Percentiles rank a stretch among this genome's conserved stretches.
Evolutionary conservation across 345 rosid genomes (phyloP).

Genomic region (Punica granatum): DNA sequence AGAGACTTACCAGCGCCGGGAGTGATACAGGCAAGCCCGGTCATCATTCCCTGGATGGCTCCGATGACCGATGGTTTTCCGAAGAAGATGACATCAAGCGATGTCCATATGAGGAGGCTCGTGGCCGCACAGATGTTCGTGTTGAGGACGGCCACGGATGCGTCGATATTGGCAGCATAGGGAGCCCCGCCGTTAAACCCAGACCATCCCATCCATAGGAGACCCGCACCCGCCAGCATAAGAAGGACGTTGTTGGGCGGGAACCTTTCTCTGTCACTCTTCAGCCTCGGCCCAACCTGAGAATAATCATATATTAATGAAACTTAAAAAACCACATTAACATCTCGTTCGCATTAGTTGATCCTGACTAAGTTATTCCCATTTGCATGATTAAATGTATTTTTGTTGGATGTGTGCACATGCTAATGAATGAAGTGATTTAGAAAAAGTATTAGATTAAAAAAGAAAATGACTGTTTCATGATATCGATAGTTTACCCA

Average conservation of each 20-base stretch:
- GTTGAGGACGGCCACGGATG: constrained; percentile 71
- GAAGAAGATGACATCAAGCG: constrained; percentile 73
- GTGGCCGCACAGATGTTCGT: constrained; percentile 86
- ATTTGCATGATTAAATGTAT: background rate
- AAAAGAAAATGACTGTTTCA: background rate
- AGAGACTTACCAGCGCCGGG: constrained; percentile 73
- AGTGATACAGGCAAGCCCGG: constrained; percentile 80
- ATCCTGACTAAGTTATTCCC: too few relatives aligned
- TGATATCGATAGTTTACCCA: constrained; percentile 32
- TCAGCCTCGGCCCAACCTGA: constrained; percentile 83
- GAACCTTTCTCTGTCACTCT: constrained; percentile 76
- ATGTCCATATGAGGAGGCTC: constrained; percentile 85
- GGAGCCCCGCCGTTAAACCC: constrained; percentile 98
- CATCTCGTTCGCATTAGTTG: background rate
- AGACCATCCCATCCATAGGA: constrained; percentile 97
- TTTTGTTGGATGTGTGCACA: background rate
- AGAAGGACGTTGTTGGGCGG: constrained; percentile 87
- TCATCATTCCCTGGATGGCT: constrained; percentile 93
- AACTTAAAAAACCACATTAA: background rate
- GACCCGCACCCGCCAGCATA: constrained; percentile 93
- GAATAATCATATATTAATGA: background rate
- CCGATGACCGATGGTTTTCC: constrained; percentile 92
- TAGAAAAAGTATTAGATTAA: too few relatives aligned
- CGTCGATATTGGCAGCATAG: constrained; percentile 62
- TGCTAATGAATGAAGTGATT: too few relatives aligned